phyloP scores from a whole-genome alignment of 306 rosid species.

The Arachis stenosperma region DNA sequence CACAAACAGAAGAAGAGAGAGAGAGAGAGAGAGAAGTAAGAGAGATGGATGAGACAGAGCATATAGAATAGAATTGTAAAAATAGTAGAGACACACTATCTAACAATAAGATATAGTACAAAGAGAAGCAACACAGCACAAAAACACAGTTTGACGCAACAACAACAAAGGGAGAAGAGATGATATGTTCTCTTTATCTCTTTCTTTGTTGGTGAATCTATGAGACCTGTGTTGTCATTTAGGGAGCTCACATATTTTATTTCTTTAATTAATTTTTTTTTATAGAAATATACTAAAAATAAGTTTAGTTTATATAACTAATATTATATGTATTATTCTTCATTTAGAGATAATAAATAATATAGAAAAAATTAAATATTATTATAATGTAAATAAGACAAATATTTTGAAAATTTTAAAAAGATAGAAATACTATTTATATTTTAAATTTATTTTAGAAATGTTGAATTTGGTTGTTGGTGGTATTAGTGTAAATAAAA shows the following conservation, averaged over 20 bases:
- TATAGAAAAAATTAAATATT: no score
- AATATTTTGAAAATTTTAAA: no score
- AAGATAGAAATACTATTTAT: no score
- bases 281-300: no score
- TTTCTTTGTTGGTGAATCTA: not conserved
- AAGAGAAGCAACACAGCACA: conserved; percentile 32
- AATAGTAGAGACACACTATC: conserved; percentile 11
- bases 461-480: not conserved
- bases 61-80: conserved; percentile 20
- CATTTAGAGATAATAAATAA: no score
- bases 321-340: not conserved
- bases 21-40: not conserved
- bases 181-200: conserved; percentile 30
- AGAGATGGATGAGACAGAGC: conserved; percentile 29
- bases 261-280: not conserved
- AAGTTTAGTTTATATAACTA: not conserved
- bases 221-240: conserved; percentile 53
- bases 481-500: conserved; percentile 10
- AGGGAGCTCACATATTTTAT: conserved; percentile 43
- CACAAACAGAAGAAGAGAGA: conserved; percentile 16
- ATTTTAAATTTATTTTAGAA: not conserved
- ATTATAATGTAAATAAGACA: no score
- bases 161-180: conserved; percentile 30
- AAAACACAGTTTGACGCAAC: conserved; percentile 9
- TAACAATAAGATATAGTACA: conserved; percentile 36